Conservation (phyloP, 768 basidiomycete species). For the Suillus alpinus region DNA sequence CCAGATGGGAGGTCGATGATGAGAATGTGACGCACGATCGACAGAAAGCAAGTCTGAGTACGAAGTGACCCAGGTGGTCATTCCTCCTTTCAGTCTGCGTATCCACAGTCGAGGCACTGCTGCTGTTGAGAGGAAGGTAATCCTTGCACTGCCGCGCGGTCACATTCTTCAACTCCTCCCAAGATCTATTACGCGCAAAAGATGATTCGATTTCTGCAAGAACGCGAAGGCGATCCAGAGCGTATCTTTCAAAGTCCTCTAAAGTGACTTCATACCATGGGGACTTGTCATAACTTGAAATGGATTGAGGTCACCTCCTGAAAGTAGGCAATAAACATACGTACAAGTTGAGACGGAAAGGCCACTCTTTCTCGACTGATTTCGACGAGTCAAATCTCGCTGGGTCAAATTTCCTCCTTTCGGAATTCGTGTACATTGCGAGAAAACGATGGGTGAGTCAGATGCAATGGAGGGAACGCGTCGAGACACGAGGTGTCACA, state of each 20-base stretch:
- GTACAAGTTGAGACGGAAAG: conserved; percentile 79
- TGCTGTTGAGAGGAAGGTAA: conserved; percentile 69
- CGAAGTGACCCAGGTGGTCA: conserved; percentile 92
- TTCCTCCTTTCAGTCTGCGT: conserved; percentile 65
- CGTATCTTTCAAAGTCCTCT: conserved; percentile 92
- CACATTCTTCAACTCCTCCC: conserved; percentile 70
- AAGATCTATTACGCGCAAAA: conserved; percentile 76
- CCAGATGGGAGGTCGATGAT: not conserved
- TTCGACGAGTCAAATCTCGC: not conserved
- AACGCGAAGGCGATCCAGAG: conserved; percentile 82
- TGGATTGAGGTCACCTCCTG: conserved; percentile 9
- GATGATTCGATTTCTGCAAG: conserved; percentile 92
- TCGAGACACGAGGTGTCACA: conserved; percentile 8
- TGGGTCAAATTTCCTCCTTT: conserved; percentile 8
- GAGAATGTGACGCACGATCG: conserved; percentile 68
- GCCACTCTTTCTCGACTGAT: conserved; percentile 37
- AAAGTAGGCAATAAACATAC: conserved; percentile 18
- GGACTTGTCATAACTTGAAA: conserved; percentile 75
- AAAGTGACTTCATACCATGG: conserved; percentile 87
- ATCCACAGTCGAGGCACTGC: conserved; percentile 46
- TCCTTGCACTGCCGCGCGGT: conserved; percentile 65
- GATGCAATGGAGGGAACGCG: not conserved
- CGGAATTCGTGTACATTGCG: conserved; percentile 21
- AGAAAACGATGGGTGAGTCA: not conserved
- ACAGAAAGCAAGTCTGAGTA: conserved; percentile 92